phyloP scores from a whole-genome alignment of 129 eudicot species.

The Flaveria bidentis region DNA sequence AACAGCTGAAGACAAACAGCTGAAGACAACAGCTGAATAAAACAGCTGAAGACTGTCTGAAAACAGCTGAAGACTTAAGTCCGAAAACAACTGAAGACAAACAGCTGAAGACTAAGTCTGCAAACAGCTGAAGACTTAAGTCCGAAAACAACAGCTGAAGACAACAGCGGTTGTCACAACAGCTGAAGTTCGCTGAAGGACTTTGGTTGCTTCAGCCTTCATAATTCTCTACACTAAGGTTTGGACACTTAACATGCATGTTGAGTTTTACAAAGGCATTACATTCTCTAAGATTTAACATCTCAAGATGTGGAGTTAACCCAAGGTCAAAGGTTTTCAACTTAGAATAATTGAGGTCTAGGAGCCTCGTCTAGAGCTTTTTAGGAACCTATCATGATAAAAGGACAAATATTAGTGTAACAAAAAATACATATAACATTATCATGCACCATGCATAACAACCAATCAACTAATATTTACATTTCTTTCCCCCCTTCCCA shows the following conservation, averaged over 20 bases:
- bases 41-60: no score
- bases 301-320: background rate
- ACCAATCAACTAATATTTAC: slow-evolving; percentile 9
- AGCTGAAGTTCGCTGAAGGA: no score
- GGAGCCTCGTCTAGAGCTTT: background rate
- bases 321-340: background rate
- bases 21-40: no score
- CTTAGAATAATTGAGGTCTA: background rate
- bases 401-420: background rate
- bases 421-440: background rate
- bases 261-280: background rate
- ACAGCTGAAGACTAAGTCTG: no score
- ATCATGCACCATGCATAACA: background rate
- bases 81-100: no score
- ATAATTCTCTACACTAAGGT: no score
- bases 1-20: no score
- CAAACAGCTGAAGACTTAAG: no score
- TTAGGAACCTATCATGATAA: slow-evolving; percentile 4
- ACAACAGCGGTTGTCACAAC: no score
- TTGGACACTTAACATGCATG: background rate
- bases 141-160: no score
- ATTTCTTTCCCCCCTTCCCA: slow-evolving; percentile 17
- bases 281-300: background rate
- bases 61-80: no score
- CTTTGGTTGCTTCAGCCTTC: no score